Evolutionary conservation across 305 asterid genomes (phyloP), one percentile per base, ranked within the genome.

Genomic region (Fraxinus floribunda): DNA sequence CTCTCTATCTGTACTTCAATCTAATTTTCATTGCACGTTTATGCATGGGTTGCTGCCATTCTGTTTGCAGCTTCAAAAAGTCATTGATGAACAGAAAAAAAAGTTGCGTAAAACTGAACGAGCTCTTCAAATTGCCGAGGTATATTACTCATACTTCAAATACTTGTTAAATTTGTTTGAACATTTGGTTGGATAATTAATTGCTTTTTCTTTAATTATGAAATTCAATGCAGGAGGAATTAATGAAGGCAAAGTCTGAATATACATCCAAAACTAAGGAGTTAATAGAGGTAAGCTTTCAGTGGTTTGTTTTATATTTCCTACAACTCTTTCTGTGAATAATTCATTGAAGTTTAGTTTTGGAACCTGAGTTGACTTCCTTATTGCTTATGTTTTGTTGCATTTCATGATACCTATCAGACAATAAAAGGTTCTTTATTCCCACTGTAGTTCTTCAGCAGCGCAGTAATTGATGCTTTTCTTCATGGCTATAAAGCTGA

Each of bases 51-150:
- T 66, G 73, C 73, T 66, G 16, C 35, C 34, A 10, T 66, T 26
- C 73, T 82, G 81, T 84, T 75, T 88, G 83, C 98, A 94, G 98
- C 97, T 92, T 83, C 89, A 93, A 84, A 91, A 89, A 83, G 86
- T 76, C 41, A 82, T 90, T 44, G 90, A 86, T 76, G 91, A 90
- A 73, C 97, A 92, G 89, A 92, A 88, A 86, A 83, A 86, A 22
- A 94, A 88, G 90, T 84, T 94, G 83, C 92, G 90, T 20, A 94
- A 95, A 90, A 94, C 97, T 87, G 93, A 92, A 82, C 95, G 98
- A 38, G 97, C 99, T 78, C 99, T 94, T 86, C 90, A 90, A 81
- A 87, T 91, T 82, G 97, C 98, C 34, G 99, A 95, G 97, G 99
- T 91, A 86, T 81, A 85, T 77, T 64, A 70, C 68, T 39, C 82